A percentile compares a stretch with the other conserved stretches of the same genome.
These are phyloP conservation scores for Annona squamosa DNA, from an alignment of 164 flowering plant species.

Conservation along the genomic window DNA sequence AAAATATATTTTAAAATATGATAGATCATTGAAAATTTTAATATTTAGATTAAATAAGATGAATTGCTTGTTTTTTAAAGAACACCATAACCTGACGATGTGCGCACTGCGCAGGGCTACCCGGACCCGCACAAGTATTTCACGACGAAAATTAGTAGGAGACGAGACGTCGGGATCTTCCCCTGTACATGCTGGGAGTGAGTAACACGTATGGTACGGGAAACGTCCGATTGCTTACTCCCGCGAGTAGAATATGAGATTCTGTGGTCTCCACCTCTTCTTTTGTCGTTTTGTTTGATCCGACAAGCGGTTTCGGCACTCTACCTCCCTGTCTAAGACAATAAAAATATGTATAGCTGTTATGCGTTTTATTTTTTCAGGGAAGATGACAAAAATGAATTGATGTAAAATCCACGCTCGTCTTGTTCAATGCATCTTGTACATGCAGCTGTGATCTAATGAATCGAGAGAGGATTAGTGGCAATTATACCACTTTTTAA, in stretches of 20 bases:
- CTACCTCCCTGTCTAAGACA: neutral
- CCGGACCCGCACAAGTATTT: no score
- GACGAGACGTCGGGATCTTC: no score
- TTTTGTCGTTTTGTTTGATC: neutral
- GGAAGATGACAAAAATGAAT: neutral
- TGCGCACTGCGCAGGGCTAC: no score
- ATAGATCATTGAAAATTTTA: no score
- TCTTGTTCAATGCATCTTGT: constrained; percentile 5
- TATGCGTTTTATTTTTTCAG: neutral
- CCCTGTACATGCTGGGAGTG: no score
- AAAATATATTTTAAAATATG: no score
- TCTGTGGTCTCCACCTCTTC: neutral
- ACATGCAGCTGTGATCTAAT: no score
- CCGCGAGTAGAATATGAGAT: neutral
- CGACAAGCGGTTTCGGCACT: neutral
- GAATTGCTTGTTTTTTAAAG: no score
- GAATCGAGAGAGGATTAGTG: neutral
- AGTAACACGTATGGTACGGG: neutral
- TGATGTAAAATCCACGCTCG: neutral
- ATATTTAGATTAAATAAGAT: no score
- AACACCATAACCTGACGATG: no score
- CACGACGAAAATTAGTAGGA: no score
- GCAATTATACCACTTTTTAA: neutral
- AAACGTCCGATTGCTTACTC: neutral
- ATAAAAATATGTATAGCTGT: neutral